phyloP scores from a whole-genome alignment of 129 eudicot species.

The Kitagawia praeruptora region DNA sequence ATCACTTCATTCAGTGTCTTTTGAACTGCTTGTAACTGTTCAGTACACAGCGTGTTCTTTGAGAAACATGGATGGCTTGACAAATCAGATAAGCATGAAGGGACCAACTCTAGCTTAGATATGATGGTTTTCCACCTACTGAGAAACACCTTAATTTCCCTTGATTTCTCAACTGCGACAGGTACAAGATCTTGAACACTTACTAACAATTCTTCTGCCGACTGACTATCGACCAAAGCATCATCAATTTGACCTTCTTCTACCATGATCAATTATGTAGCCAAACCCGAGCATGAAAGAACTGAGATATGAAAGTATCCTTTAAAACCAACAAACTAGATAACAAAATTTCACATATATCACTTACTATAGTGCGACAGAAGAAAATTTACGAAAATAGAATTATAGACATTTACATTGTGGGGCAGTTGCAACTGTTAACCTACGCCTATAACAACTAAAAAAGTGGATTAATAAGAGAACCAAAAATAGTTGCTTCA shows the following conservation, averaged over 20 bases:
- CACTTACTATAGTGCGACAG: neutral
- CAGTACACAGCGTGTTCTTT: slow-evolving; percentile 72
- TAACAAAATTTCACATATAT: slow-evolving; percentile 6
- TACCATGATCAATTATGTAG: slow-evolving; percentile 28
- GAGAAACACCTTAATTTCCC: slow-evolving; percentile 62
- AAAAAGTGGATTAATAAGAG: slow-evolving; percentile 15
- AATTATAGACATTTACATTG: slow-evolving; percentile 1
- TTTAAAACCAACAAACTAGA: slow-evolving; percentile 6
- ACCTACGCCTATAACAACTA: slow-evolving; percentile 1
- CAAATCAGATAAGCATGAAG: slow-evolving; percentile 62
- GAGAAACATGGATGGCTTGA: slow-evolving; percentile 90
- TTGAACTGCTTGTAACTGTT: slow-evolving; percentile 68
- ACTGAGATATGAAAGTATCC: slow-evolving; percentile 23
- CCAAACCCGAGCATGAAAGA: slow-evolving; percentile 3
- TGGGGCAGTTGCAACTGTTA: slow-evolving; percentile 42
- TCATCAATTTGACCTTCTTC: slow-evolving; percentile 28
- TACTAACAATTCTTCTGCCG: slow-evolving; percentile 67
- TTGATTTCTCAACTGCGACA: slow-evolving; percentile 54
- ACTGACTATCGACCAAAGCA: slow-evolving; percentile 22
- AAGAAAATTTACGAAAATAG: neutral
- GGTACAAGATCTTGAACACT: slow-evolving; percentile 75
- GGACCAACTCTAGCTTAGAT: slow-evolving; percentile 67
- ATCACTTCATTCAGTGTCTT: slow-evolving; percentile 60
- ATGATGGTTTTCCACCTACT: slow-evolving; percentile 86
- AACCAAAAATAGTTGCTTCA: slow-evolving; percentile 22